These are phyloP conservation scores for Fusarium compactum DNA, from an alignment of 2,329 filamentous ascomycete species.

Conservation along the genomic window DNA sequence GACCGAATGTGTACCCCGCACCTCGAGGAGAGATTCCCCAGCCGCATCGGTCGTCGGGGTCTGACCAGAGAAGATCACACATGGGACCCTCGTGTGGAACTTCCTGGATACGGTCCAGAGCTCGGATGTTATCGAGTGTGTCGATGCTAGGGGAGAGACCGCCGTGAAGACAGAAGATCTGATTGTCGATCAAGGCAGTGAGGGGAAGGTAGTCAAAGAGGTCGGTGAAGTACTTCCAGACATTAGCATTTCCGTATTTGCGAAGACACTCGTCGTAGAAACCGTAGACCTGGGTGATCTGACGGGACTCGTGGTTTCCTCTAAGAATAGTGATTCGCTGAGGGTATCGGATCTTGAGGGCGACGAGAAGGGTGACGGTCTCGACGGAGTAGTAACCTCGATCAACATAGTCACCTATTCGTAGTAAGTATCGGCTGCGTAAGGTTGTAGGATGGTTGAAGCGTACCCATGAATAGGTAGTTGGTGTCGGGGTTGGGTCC, in stretches of 20 bases:
- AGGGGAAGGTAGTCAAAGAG: constrained; percentile 98
- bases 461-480: constrained; percentile 97
- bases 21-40: constrained; percentile 97
- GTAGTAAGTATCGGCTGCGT: constrained; percentile 23
- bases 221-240: constrained; percentile 99
- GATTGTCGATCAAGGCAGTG: constrained; percentile 97
- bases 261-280: constrained; percentile 99
- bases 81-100: constrained; percentile 98
- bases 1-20: constrained; percentile 94
- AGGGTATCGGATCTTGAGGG: constrained; percentile 97
- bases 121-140: constrained; percentile 94
- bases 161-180: constrained; percentile 98
- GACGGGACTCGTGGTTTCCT: constrained; percentile 98
- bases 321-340: constrained; percentile 98
- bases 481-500: constrained; percentile 98
- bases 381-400: constrained; percentile 99
- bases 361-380: constrained; percentile 95
- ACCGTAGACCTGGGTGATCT: constrained; percentile 99
- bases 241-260: constrained; percentile 98
- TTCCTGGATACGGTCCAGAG: constrained; percentile 96
- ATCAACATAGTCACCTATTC: constrained; percentile 93
- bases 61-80: constrained; percentile 98
- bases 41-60: constrained; percentile 95
- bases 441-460: not conserved
- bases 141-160: constrained; percentile 96